Evolutionary conservation across 495 filamentous ascomycete genomes (phyloP), one percentile per base, ranked within the genome.

Genomic region (Aspergillus leporis): DNA sequence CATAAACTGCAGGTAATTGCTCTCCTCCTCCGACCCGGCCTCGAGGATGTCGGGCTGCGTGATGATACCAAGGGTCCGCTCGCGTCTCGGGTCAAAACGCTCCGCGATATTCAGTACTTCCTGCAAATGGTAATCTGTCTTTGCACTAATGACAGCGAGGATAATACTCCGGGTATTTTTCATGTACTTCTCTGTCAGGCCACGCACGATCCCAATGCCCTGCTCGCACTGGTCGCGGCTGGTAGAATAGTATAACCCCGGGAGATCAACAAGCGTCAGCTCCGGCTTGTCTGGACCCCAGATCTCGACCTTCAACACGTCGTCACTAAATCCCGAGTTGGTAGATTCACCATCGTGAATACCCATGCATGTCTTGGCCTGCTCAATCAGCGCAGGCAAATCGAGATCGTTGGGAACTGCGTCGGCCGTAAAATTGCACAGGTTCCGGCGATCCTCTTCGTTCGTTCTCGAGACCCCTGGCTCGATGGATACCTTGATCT

Each of bases 201-300:
- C 67, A 6, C 72, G 65, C 12, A 89, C 81, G 3, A 87, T 68
- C 1, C 65, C 51, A 1, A 80, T 77, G 0, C 71, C 73, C 30
- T 65, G 34, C 0, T 21, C 40, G 0, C 31, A 56, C 50, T 74
- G 72, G 0, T 70, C 60, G 7, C 73, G 74, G 3, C 74, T 82
- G 0, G 61, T 70, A 0, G 78, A 69, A 25, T 78, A 74, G 54
- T 81, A 84, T 4, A 90, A 70, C 0, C 86, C 85, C 0, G 88
- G 87, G 10, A 90, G 75, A 59, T 90, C 87, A 3, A 91, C 85
- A 0, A 90, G 61, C 0, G 82, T 87, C 8, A 91, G 70, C n/a
- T 89, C 83, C 1, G 83, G 83, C 19, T 81, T 65, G 22, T 76
- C 70, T 0, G 88, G 88, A 0, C 83, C 84, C 1, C 65, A 70